Evolutionary conservation across 1,284 basidiomycete genomes (phyloP).

Genomic region (Xerocomus minutiporus): DNA sequence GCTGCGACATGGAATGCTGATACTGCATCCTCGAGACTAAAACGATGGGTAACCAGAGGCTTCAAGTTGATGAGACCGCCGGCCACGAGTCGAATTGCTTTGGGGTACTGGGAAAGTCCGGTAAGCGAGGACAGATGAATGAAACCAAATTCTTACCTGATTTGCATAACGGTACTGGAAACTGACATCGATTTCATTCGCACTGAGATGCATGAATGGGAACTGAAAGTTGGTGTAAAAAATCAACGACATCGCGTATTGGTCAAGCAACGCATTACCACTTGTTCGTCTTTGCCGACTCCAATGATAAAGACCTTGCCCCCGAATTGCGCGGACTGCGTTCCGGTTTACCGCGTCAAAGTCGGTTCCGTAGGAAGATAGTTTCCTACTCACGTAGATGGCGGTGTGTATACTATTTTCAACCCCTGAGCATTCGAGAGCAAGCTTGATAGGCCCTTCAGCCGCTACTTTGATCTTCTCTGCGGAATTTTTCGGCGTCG

Average conservation of each 20-base stretch:
- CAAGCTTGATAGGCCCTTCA: slow-evolving; percentile 43
- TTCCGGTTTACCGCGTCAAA: slow-evolving; percentile 3
- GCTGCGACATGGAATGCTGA: slow-evolving; percentile 76
- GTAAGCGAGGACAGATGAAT: not conserved
- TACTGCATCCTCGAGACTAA: slow-evolving; percentile 71
- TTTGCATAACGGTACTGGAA: slow-evolving; percentile 66
- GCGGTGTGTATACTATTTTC: slow-evolving; percentile 69
- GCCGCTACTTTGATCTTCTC: slow-evolving; percentile 47
- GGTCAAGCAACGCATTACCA: slow-evolving; percentile 29
- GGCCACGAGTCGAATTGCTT: slow-evolving; percentile 74
- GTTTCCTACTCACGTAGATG: slow-evolving; percentile 46
- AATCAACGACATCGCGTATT: not conserved
- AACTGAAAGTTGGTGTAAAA: slow-evolving; percentile 37
- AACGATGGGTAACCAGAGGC: slow-evolving; percentile 80
- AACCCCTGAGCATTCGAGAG: slow-evolving; percentile 75
- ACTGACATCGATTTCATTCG: slow-evolving; percentile 59
- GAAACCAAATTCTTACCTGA: slow-evolving; percentile 36
- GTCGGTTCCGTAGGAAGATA: not conserved
- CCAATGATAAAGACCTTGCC: slow-evolving; percentile 65
- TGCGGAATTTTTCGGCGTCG: slow-evolving; percentile 45
- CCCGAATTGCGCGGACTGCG: slow-evolving; percentile 52
- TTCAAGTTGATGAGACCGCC: slow-evolving; percentile 72
- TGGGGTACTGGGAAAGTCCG: slow-evolving; percentile 55
- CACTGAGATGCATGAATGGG: slow-evolving; percentile 65
- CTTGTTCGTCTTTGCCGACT: slow-evolving; percentile 56